A percentile compares a stretch with the other conserved stretches of the same genome.
Evolutionary conservation across 768 basidiomycete genomes (phyloP).

Genomic region (Hortiboletus campestris): DNA sequence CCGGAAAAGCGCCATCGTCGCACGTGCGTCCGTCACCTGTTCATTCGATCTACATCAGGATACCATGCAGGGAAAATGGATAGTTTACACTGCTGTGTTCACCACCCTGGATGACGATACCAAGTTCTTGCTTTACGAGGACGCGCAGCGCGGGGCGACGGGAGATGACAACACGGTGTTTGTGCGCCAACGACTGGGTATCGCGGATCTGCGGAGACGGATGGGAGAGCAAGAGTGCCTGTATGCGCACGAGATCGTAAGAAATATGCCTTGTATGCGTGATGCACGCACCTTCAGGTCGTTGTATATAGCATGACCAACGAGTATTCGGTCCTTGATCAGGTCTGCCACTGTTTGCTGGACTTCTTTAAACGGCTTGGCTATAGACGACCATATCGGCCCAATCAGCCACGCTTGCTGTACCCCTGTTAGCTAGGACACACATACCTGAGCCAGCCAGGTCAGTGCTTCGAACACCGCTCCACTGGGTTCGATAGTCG

Average conservation of each 20-base stretch:
- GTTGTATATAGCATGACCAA: constrained; percentile 91
- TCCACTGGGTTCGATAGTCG: constrained; percentile 90
- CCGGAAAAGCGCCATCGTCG: constrained; percentile 92
- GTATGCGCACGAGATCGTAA: background rate
- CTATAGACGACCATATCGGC: constrained; percentile 36
- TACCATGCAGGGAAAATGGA: background rate
- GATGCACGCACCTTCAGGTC: constrained; percentile 64
- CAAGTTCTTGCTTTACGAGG: constrained; percentile 78
- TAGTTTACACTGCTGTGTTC: constrained; percentile 84
- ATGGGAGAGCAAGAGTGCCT: constrained; percentile 70
- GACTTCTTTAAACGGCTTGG: constrained; percentile 74
- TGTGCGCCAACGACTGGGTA: constrained; percentile 62
- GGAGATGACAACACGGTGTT: constrained; percentile 58
- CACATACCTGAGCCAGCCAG: constrained; percentile 58
- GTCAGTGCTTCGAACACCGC: constrained; percentile 76
- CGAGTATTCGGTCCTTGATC: constrained; percentile 71
- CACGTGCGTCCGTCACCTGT: constrained; percentile 89
- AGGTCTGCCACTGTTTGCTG: constrained; percentile 77
- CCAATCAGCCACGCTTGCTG: background rate
- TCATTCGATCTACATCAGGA: background rate
- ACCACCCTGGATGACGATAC: constrained; percentile 76
- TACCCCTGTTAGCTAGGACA: no score
- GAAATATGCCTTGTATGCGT: background rate
- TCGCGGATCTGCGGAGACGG: constrained; percentile 63
- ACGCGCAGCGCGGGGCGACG: constrained; percentile 74